Evolutionary conservation across 2,329 filamentous ascomycete genomes (phyloP).

Genomic region (Coleophoma cylindrospora): DNA sequence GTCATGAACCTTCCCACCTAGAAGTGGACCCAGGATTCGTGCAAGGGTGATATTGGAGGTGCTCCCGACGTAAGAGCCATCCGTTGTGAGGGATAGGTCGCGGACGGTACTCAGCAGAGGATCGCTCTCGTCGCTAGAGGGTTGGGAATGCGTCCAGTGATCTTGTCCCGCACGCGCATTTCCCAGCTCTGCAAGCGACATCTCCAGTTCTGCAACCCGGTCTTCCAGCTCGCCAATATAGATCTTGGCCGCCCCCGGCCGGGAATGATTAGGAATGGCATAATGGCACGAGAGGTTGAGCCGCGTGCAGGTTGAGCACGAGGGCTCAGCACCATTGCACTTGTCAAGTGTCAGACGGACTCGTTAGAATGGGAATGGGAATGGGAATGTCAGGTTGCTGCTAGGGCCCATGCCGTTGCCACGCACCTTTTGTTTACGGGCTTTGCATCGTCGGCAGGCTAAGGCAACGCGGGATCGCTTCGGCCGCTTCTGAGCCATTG

Average conservation of each 20-base stretch:
- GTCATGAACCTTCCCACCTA: conserved; percentile 2
- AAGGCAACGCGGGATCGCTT: conserved; percentile 4
- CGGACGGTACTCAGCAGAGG: conserved; percentile 8
- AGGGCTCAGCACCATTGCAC: conserved; percentile 7
- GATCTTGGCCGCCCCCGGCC: conserved; percentile 5
- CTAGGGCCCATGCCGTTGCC: too few relatives aligned
- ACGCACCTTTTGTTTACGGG: conserved; percentile 6
- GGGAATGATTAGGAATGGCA: conserved; percentile 5
- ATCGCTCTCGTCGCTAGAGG: background rate
- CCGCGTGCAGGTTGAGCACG: conserved; percentile 5
- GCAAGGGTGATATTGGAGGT: conserved; percentile 6
- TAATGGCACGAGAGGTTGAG: conserved; percentile 7
- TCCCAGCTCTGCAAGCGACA: background rate
- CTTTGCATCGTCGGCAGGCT: conserved; percentile 7
- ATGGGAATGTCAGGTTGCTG: too few relatives aligned
- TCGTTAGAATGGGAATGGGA: background rate
- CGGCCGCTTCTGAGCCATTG: conserved; percentile 1
- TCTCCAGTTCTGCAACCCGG: conserved; percentile 9
- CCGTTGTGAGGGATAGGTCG: conserved; percentile 5
- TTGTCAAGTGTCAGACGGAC: background rate
- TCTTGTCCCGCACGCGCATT: conserved; percentile 4
- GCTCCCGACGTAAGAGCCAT: conserved; percentile 4
- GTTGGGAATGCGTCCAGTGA: conserved; percentile 2
- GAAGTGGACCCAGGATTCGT: conserved; percentile 2
- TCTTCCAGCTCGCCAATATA: conserved; percentile 10